Evolutionary conservation across 2,329 filamentous ascomycete genomes (phyloP), one percentile per base, ranked within the genome.

Genomic region (Sporothrix brasiliensis): DNA sequence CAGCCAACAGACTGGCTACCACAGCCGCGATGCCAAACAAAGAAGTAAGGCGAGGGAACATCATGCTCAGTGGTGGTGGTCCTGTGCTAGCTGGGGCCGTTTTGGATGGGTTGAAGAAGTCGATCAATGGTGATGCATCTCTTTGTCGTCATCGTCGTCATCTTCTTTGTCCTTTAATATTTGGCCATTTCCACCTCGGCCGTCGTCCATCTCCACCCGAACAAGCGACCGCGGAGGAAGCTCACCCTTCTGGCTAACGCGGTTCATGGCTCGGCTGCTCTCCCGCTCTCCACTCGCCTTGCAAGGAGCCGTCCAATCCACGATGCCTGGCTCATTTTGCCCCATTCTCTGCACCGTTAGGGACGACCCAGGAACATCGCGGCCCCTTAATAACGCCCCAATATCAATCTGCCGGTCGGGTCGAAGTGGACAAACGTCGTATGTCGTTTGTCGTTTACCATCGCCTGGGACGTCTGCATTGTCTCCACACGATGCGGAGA

Each of bases 161-260:
- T 27, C 41, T 5, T 65, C 5, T 2, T 47, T 21, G 41, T n/a
- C 41, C 24, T 49, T 49, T 65, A n/a, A 49, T 19, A 13, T 27
- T 61, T n/a, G 16, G 6, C 49, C 3, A 10, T 24, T 4, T 19
- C 41, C 14, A 27, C 24, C 0, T 21, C 16, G 10, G 6, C 19
- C 10, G 24, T 13, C 21, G 10, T 4, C 50, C 21, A 13, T 9
- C 34, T 34, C 34, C 5, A 34, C 16, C 14, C 27, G 2, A 41
- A n/a, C 9, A 60, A 44, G 11, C n/a, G 60, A 65, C 60, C 60
- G 24, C 60, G 60, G 60, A 65, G 60, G 60, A 63, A 49, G 60
- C 41, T 49, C 19, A 49, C 16, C 60, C 60, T 49, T 65, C 60
- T 30, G 60, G 41, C 24, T 24, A 65, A n/a, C 13, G 14, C 41